Evolutionary conservation across 768 basidiomycete genomes (phyloP), one percentile per base, ranked within the genome.

Genomic region (Pleurotus tuber-regium): DNA sequence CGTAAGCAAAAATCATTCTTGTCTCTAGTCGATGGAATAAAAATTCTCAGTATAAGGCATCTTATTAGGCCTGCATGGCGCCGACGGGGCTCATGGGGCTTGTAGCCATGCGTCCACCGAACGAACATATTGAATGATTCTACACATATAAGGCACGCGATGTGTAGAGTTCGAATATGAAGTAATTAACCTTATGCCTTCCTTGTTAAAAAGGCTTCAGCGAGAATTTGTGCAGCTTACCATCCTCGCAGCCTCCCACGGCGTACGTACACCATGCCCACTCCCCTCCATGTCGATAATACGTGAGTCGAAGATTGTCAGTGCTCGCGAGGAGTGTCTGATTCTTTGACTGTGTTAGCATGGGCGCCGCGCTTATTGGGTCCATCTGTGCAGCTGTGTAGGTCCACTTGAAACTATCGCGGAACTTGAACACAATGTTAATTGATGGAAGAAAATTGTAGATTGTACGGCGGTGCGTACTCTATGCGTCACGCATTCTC

Each of bases 391-490:
- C 77, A 41, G 76, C 68, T 26, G 64, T 74, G 78, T 76, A 61
- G 62, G 76, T 54, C 33, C 18, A 31, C 33, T 18, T 14, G 11
- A 16, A 28, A 39, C 3, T 25, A 19, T 7, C 46, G 25, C 16
- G 12, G 24, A 5, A 23, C 14, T 26, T 9, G 12, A n/a, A 12
- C 9, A n/a, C 33, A 25, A 18, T 8, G 18, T 28, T 8, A 19
- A 25, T 50, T 30, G 31, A 19, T 33, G 28, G 30, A 49, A 9
- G 21, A n/a, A 23, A 54, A 41, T 33, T 39, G 9, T 52, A 80
- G 77, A 50, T 59, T 82, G 48, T 82, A 80, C 51, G 80, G 80
- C 67, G 78, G 80, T 78, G 68, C n/a, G 59, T 55, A 40, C 18
- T 14, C 38, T n/a, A n/a, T n/a, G n/a, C n/a, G n/a, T n/a, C n/a